Base-by-base conservation (phyloP, 129 eudicot genomes). In the Chrysanthemum makinoi region DNA sequence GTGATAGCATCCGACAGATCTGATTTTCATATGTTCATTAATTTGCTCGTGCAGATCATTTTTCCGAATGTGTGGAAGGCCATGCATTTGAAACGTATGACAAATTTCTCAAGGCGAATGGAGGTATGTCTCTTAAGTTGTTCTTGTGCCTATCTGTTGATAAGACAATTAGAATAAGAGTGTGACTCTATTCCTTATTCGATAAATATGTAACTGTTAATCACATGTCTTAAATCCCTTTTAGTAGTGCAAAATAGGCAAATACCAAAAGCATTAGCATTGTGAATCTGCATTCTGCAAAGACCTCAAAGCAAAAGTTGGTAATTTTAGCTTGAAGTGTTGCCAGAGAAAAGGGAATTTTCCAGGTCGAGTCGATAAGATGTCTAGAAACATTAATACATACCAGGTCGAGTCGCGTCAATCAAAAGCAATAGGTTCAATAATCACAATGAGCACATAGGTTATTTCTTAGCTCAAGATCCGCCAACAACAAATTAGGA, bases 71-170 rank as follows among this genome's bases (percentile, higher is more conserved):
- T 63, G 99, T 95, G 76, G 99, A 95, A 78, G 54, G 67, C 72
- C 99, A 90, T 78, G 97, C 97, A 16, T 95, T 73, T 83, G 91
- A 90, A 83, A 95, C 99, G 48, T 94, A 90, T 70, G 97, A 94
- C 85, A 90, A 94, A 65, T 95, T 87, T 68, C 88, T 95, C 66
- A 90, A 90, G 83, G 80, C 82, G 16, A 84, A 83, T 77, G 95
- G 84, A 95, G 99, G 97, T 90, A 82, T 12, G 72, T 20, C 0
- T 64, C 47, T 61, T 58, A 62, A 9, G 30, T 20, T 20, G 20
- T 20, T 20, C 0, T 1, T 20, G 20, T 20, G 7, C 11, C 14
- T 4, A 3, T 56, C 1, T 62, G 24, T 11, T 33, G 10, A 30
- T 33, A 69, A 19, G 6, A 3, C 10, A 19, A 12, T 20, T 55